Base-by-base conservation (phyloP, 139 green algal species). In the Chlorella vulgaris region DNA sequence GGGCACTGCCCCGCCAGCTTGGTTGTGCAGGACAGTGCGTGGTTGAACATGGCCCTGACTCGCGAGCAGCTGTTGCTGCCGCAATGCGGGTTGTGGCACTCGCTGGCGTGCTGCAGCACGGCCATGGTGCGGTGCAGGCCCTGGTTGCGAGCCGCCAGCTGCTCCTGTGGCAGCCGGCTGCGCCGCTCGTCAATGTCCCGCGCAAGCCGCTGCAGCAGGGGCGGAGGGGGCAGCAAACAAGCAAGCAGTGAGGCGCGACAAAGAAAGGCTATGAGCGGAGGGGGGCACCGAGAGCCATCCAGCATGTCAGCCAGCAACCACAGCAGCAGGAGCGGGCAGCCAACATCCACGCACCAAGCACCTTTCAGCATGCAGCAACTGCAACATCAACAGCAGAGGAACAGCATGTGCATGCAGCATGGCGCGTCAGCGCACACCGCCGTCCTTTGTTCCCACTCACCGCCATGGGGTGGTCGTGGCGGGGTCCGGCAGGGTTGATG, bases 61-160 rank as follows among this genome's bases (percentile, higher is more conserved):
- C 96, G 96, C 47, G 83, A 80, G 89, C 96, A 99, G 83, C 92
- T 96, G 73, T 81, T 90, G 81, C 85, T 93, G 51, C 61, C 29
- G 90, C 96, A 99, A 43, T 89, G 63, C 4, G 62, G 58, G 82
- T 93, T 84, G 55, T 84, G 43, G 91, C 96, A 99, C 78, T 73
- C 85, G 69, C 86, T 93, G 5, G 96, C 95, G 82, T 99, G 96
- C 83, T 96, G 91, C 67, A 99, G 90, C 79, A 99, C 91, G 66
- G 89, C 29, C 91, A 99, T 95, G 38, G 95, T 98, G 69, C 91
- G 90, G 86, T 95, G 90, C 87, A 98, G 89, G 87, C 94, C 89
- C 82, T 91, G 78, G 74, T 81, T 84, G 38, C 93, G 87, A 79
- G 93, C 88, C 19, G 71, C 50, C 26, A 94, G 89, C 88, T 99